Evolutionary conservation across 1,139 yeast genomes (phyloP).

Genomic region (Candida sp.): DNA sequence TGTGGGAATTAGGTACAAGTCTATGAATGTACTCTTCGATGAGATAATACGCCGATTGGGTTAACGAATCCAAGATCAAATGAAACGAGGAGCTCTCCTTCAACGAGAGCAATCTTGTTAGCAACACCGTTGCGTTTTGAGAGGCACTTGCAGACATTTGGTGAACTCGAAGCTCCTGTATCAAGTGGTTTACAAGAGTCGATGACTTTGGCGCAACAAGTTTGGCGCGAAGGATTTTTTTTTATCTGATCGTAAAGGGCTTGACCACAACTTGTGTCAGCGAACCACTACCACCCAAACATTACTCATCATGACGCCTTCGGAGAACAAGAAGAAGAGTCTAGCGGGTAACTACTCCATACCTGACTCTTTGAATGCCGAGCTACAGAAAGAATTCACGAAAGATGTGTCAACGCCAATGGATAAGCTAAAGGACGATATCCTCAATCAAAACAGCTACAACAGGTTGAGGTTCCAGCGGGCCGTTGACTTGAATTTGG

Average conservation of each 20-base stretch:
- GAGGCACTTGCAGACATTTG: background rate
- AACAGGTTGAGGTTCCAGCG: slow-evolving; percentile 26
- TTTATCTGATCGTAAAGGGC: background rate
- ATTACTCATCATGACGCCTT: background rate
- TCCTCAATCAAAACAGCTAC: slow-evolving; percentile 21
- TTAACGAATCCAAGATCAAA: slow-evolving; percentile 67
- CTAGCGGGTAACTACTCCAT: slow-evolving; percentile 37
- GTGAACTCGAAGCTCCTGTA: background rate
- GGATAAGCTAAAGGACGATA: slow-evolving; percentile 22
- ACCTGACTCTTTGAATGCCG: slow-evolving; percentile 29
- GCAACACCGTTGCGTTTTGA: slow-evolving; percentile 60
- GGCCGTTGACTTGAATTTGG: slow-evolving; percentile 26
- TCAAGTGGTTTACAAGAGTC: background rate
- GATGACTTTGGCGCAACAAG: background rate
- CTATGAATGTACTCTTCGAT: slow-evolving; percentile 60
- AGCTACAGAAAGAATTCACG: slow-evolving; percentile 27
- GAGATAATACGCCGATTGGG: slow-evolving; percentile 66
- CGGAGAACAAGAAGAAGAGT: slow-evolving; percentile 16
- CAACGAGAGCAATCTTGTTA: slow-evolving; percentile 64
- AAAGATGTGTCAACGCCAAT: slow-evolving; percentile 23
- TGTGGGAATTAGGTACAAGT: slow-evolving; percentile 18
- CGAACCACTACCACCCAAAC: background rate
- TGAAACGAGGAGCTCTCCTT: slow-evolving; percentile 79
- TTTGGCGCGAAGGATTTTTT: background rate
- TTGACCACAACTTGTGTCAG: background rate